Base-by-base conservation (phyloP, 108 stramenopile genomes). In the Schizochytrium sp. region DNA sequence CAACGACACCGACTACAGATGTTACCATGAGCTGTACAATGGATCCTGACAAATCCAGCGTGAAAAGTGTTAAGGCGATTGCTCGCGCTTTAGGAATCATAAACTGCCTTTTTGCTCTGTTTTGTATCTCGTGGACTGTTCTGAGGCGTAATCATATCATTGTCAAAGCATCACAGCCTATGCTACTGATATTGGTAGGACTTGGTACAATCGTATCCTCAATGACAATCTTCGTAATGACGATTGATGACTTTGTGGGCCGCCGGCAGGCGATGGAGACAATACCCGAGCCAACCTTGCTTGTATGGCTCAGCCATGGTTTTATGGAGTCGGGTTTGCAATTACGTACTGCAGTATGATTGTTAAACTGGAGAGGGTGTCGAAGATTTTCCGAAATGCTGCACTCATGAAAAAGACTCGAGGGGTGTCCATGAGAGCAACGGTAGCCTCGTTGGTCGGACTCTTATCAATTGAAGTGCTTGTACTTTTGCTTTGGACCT, bases 351-450 rank as follows among this genome's bases (percentile, higher is more conserved):
- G 46, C 46, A 49, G 50, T 10, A 55, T 83, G 76, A 55, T 83
- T 83, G 76, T 83, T 10, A 83, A 83, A 53, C 76, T 83, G 5
- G n/a, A 40, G 1, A 17, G 76, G 4, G 76, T 83, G 45, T n/a
- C 46, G n/a, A 83, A 28, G 76, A 53, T 55, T 17, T 83, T 83
- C 76, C 49, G 44, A 2, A 69, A 42, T 42, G 64, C 64, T 38
- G 64, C 64, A 15, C 44, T 42, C 5, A 38, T 69, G 64, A 69
- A 69, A 69, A 69, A 69, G 64, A 42, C n/a, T 42, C 40, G 44
- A 42, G 64, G 64, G 2, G 64, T 69, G 41, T 69, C 64, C 41
- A 38, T 69, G 2, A 38, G 64, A 38, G 64, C 44, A 0, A 69
- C 64, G 19, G 8, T 69, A 5, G n/a, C 5, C 19, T 69, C 44